Evolutionary conservation across 805 yeast genomes (phyloP).

Genomic region (Candida oleophila): DNA sequence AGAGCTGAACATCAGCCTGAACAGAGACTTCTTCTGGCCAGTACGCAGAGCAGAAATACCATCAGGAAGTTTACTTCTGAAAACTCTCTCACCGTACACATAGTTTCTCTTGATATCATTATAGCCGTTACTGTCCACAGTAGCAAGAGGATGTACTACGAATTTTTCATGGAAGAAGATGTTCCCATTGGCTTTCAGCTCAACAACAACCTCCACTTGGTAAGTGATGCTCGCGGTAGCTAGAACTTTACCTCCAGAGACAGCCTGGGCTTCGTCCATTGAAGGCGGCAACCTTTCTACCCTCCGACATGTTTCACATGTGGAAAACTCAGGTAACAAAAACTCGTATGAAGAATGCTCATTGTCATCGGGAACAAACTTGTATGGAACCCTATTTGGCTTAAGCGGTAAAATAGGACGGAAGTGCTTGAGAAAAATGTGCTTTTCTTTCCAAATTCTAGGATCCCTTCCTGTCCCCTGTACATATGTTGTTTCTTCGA

Average conservation of each 20-base stretch:
- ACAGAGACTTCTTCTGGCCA: background rate
- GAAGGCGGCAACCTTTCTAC: conserved; percentile 1
- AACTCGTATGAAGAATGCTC: background rate
- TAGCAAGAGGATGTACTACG: conserved; percentile 3
- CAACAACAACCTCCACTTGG: conserved; percentile 4
- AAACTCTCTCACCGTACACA: background rate
- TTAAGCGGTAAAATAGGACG: background rate
- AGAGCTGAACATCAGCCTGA: conserved; percentile 2
- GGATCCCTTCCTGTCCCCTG: background rate
- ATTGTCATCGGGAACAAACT: background rate
- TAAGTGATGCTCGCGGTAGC: conserved; percentile 5
- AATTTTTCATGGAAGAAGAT: conserved; percentile 5
- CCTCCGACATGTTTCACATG: conserved; percentile 3
- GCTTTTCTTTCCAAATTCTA: conserved; percentile 5
- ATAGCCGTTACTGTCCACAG: background rate
- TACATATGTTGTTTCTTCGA: conserved; percentile 2
- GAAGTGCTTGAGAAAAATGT: conserved; percentile 5
- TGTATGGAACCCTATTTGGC: background rate
- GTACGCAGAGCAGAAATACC: background rate
- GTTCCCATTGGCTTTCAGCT: background rate
- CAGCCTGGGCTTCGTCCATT: conserved; percentile 2
- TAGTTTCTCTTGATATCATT: background rate
- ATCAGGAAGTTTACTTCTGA: background rate
- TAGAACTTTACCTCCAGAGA: background rate
- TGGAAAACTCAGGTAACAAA: background rate